phyloP scores from a whole-genome alignment of 192 early-diverging fungal species.

The Linnemannia schmuckeri region DNA sequence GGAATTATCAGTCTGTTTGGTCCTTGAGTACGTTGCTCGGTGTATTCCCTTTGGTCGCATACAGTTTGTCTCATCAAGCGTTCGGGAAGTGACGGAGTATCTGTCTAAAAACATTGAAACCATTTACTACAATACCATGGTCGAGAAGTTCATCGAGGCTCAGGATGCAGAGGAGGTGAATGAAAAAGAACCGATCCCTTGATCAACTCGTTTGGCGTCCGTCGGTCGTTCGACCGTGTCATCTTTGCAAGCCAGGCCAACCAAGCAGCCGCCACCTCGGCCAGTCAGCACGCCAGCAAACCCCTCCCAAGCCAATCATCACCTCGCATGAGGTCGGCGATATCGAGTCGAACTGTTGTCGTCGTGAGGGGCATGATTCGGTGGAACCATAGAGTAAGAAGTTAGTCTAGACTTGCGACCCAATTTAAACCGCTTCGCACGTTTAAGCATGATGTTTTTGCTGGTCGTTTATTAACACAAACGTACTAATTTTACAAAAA shows the following conservation, averaged over 20 bases:
- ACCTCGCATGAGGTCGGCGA: conserved; percentile 28
- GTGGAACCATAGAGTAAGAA: conserved; percentile 17
- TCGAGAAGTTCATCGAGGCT: conserved; percentile 44
- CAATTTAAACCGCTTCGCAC: no score
- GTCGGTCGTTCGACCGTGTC: conserved; percentile 38
- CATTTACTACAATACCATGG: conserved; percentile 46
- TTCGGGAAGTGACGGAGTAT: conserved; percentile 45
- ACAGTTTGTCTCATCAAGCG: conserved; percentile 48
- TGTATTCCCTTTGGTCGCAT: conserved; percentile 56
- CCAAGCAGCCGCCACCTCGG: conserved; percentile 38
- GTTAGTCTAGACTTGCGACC: no score
- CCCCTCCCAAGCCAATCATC: conserved; percentile 39
- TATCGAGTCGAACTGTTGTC: conserved; percentile 39
- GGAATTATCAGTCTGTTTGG: conserved; percentile 46
- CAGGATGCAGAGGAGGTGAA: not conserved
- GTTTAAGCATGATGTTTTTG: no score
- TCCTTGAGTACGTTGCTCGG: conserved; percentile 53
- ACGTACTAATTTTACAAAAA: no score
- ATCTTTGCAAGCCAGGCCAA: conserved; percentile 58
- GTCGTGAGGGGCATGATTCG: conserved; percentile 38
- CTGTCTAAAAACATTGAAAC: conserved; percentile 48
- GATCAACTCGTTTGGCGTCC: conserved; percentile 34
- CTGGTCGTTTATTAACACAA: no score
- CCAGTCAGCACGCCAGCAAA: conserved; percentile 40
- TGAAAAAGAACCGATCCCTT: conserved; percentile 22